Base-by-base conservation (phyloP, 2,329 filamentous ascomycete genomes). In the Allantophomopsis cytisporea region DNA sequence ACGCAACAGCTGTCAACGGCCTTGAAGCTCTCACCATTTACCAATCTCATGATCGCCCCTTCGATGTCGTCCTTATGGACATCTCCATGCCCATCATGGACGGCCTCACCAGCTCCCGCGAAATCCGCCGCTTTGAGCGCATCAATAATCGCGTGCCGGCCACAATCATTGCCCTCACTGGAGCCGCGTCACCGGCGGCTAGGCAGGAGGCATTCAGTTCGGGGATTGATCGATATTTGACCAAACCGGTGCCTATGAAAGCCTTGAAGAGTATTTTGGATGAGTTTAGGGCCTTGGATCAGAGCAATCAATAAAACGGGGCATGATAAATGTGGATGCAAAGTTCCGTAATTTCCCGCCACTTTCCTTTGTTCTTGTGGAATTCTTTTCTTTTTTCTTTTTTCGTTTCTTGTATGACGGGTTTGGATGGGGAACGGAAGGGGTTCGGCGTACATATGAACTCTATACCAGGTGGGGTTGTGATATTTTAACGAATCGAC, bases 61-160 rank as follows among this genome's bases (percentile, higher is more conserved):
- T 61, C 33, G 59, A 61, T 33, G 59, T 66, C 23, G 58, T 70
- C 6, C 58, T 71, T 16, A 71, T 71, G 65, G 71, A 74, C 45
- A 63, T 73, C 10, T 64, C 63, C 41, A 75, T 75, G 71, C 71
- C 70, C 0, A 56, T 73, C 3, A 68, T 74, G 58, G 62, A 71
- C 39, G 66, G 66, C 0, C 52, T 69, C 13, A 61, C 66, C 37
- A 57, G 62, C 0, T 71, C 68, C 15, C 58, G 59, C 4, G 58
- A 58, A 37, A 73, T 74, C 16, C 61, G 70, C 2, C 57, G 62
- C 2, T 60, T 64, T 16, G 69, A 73, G 47, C 54, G 56, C 4
- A 59, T 65, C 4, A 53, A 60, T 10, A 54, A 52, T 1, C 45
- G 65, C 2, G 46, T 54, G 2, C 61, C 60, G 1, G 61, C 65